These are phyloP conservation scores for Backusella macrospora DNA, from an alignment of 192 early-diverging fungal genomes.

Conservation along the genomic window DNA sequence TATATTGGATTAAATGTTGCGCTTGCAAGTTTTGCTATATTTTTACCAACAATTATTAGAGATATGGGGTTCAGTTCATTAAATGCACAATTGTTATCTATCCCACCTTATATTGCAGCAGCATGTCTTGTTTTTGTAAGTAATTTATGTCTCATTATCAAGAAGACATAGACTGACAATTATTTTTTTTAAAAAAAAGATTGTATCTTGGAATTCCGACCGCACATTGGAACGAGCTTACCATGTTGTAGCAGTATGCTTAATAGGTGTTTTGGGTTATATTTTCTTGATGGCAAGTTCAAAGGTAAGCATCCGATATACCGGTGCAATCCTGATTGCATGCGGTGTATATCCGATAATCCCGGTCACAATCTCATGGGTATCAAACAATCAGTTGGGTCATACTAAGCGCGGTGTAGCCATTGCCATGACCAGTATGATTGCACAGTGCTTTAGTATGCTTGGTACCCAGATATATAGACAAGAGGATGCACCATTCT, in stretches of 20 bases:
- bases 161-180: background rate
- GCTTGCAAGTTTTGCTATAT: conserved; percentile 53
- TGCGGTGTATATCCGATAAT: conserved; percentile 49
- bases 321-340: conserved; percentile 34
- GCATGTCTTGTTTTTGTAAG: conserved; percentile 44
- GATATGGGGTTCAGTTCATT: conserved; percentile 41
- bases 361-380: conserved; percentile 52
- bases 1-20: conserved; percentile 52
- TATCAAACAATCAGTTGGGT: conserved; percentile 61
- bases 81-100: conserved; percentile 23
- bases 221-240: conserved; percentile 49
- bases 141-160: background rate
- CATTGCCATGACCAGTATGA: conserved; percentile 50
- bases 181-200: background rate
- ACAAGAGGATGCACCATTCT: conserved; percentile 51
- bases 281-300: conserved; percentile 44
- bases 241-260: conserved; percentile 40
- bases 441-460: conserved; percentile 53
- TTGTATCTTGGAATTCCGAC: conserved; percentile 52
- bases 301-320: conserved; percentile 32
- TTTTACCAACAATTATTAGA: conserved; percentile 50
- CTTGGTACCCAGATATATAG: conserved; percentile 66
- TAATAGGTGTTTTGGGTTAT: conserved; percentile 45
- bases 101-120: conserved; percentile 23
- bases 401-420: conserved; percentile 63